Conservation (phyloP, 2,329 filamentous ascomycete genomes). For the Arthrobotrys pseudoclavata region DNA sequence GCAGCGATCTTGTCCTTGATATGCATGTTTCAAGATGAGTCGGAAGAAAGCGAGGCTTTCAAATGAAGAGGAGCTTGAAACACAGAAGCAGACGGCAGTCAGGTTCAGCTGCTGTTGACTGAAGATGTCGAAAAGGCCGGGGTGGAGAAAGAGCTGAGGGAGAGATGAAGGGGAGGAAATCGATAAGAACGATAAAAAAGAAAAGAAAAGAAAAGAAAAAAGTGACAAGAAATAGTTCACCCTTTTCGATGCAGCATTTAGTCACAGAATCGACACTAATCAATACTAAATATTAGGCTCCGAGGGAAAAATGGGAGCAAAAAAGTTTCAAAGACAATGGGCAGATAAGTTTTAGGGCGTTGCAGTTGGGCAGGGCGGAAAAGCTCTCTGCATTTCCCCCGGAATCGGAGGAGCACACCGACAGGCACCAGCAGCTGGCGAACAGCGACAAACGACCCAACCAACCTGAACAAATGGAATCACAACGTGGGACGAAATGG, state of each 20-base stretch:
- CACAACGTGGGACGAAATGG: slow-evolving; percentile 38
- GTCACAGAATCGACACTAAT: slow-evolving; percentile 33
- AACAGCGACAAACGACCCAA: slow-evolving; percentile 35
- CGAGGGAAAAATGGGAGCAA: slow-evolving; percentile 38
- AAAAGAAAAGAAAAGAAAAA: slow-evolving; percentile 40
- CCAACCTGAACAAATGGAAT: slow-evolving; percentile 41
- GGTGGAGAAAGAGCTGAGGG: slow-evolving; percentile 1
- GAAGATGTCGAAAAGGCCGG: slow-evolving; percentile 28
- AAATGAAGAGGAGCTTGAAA: slow-evolving; percentile 31
- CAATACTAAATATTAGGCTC: slow-evolving; percentile 42
- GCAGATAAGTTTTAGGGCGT: slow-evolving; percentile 23
- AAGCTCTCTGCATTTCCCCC: slow-evolving; percentile 42
- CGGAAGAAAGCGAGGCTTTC: slow-evolving; percentile 34
- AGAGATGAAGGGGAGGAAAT: slow-evolving; percentile 35
- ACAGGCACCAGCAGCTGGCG: slow-evolving; percentile 46
- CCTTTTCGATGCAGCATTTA: slow-evolving; percentile 53
- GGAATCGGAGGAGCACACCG: slow-evolving; percentile 55
- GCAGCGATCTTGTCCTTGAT: slow-evolving; percentile 91
- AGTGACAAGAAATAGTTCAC: slow-evolving; percentile 30
- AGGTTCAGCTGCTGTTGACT: slow-evolving; percentile 10
- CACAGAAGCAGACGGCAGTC: slow-evolving; percentile 31
- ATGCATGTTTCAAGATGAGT: slow-evolving; percentile 75
- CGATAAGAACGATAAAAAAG: slow-evolving; percentile 43
- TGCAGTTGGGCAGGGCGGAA: slow-evolving; percentile 26
- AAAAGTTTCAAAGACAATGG: slow-evolving; percentile 33